These are phyloP conservation scores for Pseudogymnoascus sp. DNA, from an alignment of 2,329 filamentous ascomycete genomes.

Conservation along the genomic window DNA sequence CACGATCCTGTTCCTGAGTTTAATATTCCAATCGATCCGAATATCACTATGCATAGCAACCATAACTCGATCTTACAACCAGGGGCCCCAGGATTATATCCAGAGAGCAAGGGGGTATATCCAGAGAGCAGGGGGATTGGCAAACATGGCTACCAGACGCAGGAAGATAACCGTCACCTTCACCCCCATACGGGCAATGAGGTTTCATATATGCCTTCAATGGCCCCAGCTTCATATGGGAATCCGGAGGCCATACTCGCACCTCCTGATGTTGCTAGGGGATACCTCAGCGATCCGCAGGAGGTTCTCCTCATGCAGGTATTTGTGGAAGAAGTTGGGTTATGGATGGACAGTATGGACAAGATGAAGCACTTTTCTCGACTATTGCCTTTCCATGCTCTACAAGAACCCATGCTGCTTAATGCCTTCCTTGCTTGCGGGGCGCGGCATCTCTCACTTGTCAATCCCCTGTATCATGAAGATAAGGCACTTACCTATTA, in stretches of 20 bases:
- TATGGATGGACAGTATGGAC: slow-evolving; percentile 94
- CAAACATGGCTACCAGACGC: slow-evolving; percentile 22
- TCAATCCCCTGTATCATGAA: slow-evolving; percentile 60
- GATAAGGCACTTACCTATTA: slow-evolving; percentile 79
- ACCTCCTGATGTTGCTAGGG: slow-evolving; percentile 41
- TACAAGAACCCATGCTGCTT: slow-evolving; percentile 79
- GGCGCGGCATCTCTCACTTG: slow-evolving; percentile 69
- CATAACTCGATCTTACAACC: slow-evolving; percentile 25
- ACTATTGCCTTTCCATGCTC: slow-evolving; percentile 73
- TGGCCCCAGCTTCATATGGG: slow-evolving; percentile 33
- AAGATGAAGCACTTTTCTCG: slow-evolving; percentile 79
- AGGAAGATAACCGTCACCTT: slow-evolving; percentile 25
- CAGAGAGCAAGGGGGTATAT: slow-evolving; percentile 22
- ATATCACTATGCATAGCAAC: slow-evolving; percentile 12
- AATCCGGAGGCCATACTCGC: slow-evolving; percentile 28
- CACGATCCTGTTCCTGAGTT: slow-evolving; percentile 23
- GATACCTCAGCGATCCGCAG: slow-evolving; percentile 66
- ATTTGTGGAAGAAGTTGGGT: slow-evolving; percentile 81
- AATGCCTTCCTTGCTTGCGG: slow-evolving; percentile 87
- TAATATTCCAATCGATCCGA: slow-evolving; percentile 16
- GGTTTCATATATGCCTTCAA: slow-evolving; percentile 32
- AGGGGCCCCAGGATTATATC: slow-evolving; percentile 18
- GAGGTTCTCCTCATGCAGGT: slow-evolving; percentile 87
- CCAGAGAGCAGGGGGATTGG: slow-evolving; percentile 20
- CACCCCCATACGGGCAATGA: slow-evolving; percentile 27